phyloP scores from a whole-genome alignment of 2,329 filamentous ascomycete genomes.

The Zymoseptoria ardabiliae region DNA sequence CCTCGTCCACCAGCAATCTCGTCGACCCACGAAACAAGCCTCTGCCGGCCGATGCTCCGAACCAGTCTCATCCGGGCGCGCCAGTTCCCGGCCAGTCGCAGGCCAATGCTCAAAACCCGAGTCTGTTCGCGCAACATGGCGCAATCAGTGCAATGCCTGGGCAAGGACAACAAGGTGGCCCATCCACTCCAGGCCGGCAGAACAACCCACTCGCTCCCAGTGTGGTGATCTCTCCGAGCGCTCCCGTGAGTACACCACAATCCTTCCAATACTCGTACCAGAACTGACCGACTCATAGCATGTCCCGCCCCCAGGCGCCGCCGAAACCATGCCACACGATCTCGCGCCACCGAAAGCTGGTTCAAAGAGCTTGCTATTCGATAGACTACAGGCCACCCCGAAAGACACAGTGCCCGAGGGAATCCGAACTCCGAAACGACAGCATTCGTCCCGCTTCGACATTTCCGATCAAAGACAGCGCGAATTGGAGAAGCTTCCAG shows the following conservation, averaged over 20 bases:
- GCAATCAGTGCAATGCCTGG: slow-evolving; percentile 11
- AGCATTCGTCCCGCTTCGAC: slow-evolving; percentile 96
- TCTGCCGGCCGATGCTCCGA: slow-evolving; percentile 42
- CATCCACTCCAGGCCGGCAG: slow-evolving; percentile 25
- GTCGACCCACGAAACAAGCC: slow-evolving; percentile 82
- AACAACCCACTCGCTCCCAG: slow-evolving; percentile 50
- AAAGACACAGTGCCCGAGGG: slow-evolving; percentile 89
- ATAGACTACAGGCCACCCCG: slow-evolving; percentile 83
- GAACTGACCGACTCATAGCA: slow-evolving; percentile 51
- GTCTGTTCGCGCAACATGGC: slow-evolving; percentile 19
- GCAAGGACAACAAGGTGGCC: slow-evolving; percentile 16
- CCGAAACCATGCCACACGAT: slow-evolving; percentile 97
- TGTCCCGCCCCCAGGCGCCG: slow-evolving; percentile 81
- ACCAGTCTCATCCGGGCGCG: slow-evolving; percentile 41
- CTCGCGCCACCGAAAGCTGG: slow-evolving; percentile 88
- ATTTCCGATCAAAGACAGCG: slow-evolving; percentile 84
- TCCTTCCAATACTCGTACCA: slow-evolving; percentile 5
- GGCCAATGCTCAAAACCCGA: slow-evolving; percentile 14
- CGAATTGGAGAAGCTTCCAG: slow-evolving; percentile 92
- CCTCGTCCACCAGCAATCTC: slow-evolving; percentile 80
- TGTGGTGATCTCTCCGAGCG: slow-evolving; percentile 90
- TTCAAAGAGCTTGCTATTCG: slow-evolving; percentile 80
- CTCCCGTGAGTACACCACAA: slow-evolving; percentile 58
- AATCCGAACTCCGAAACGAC: slow-evolving; percentile 86
- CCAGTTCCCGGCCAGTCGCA: slow-evolving; percentile 22